Percentiles rank a stretch among this genome's conserved stretches.
Conservation (phyloP, 2,329 filamentous ascomycete genomes). For the Diaporthe nobilis region DNA sequence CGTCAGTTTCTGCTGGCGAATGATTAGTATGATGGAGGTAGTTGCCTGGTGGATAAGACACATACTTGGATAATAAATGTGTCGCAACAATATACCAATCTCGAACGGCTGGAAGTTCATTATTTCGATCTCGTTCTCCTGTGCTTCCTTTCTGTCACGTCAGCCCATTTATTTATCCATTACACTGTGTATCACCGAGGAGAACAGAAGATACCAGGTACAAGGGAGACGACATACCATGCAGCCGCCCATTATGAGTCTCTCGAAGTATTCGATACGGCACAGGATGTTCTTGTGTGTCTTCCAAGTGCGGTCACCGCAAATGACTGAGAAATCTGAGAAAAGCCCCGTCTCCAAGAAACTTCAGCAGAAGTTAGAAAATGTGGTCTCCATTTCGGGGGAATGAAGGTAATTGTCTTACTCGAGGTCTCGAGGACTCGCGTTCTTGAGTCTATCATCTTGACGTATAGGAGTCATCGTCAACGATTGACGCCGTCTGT, state of each 20-base stretch:
- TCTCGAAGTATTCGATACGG: neutral
- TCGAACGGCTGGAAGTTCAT: conserved; percentile 1
- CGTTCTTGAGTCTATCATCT: too few species aligned
- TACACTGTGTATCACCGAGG: neutral
- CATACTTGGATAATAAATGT: conserved; percentile 17
- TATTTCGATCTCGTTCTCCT: neutral
- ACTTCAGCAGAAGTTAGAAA: neutral
- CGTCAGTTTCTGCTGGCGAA: neutral
- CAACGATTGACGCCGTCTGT: too few species aligned
- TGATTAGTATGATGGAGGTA: neutral
- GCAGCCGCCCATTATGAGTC: neutral
- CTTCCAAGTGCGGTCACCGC: neutral
- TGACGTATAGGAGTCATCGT: too few species aligned
- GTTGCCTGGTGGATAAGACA: neutral
- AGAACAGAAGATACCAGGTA: too few species aligned
- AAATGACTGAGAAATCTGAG: neutral
- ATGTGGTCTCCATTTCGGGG: too few species aligned
- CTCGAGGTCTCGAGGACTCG: too few species aligned
- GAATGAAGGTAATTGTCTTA: too few species aligned
- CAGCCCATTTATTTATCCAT: neutral
- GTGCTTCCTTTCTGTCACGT: neutral
- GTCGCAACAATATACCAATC: neutral
- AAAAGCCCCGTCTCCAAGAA: neutral
- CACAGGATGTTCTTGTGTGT: neutral
- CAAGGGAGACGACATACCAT: neutral